Conservation (phyloP, 2,329 filamentous ascomycete genomes). For the Colletotrichum salicis region DNA sequence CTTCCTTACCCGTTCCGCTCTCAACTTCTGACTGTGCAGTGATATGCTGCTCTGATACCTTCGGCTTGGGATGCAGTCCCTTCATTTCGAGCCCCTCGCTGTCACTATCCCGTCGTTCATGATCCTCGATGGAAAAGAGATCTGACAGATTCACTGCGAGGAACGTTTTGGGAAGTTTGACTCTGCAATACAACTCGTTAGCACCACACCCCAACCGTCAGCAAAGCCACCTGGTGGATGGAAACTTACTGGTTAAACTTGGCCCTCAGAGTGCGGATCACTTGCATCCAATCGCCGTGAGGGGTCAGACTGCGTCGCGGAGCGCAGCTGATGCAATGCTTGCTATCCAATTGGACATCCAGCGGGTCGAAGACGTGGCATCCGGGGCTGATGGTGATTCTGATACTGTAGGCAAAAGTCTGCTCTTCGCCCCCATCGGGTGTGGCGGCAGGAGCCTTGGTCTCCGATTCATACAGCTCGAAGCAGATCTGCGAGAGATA, state of each 20-base stretch:
- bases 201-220: background rate
- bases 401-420: conserved; percentile 92
- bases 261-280: conserved; percentile 93
- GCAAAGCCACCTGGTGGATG: background rate
- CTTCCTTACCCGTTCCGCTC: conserved; percentile 17
- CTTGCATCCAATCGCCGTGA: conserved; percentile 94
- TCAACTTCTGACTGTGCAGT: conserved; percentile 1
- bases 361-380: conserved; percentile 97
- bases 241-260: conserved; percentile 91
- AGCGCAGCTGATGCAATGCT: conserved; percentile 95
- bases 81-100: conserved; percentile 61
- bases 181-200: conserved; percentile 50
- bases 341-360: conserved; percentile 94
- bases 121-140: conserved; percentile 68
- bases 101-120: conserved; percentile 62
- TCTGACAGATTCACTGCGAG: conserved; percentile 73
- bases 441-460: conserved; percentile 62
- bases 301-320: conserved; percentile 89
- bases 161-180: conserved; percentile 74
- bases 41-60: conserved; percentile 15
- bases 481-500: conserved; percentile 98
- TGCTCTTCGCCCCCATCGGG: conserved; percentile 67
- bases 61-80: conserved; percentile 42
- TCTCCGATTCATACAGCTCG: conserved; percentile 95
- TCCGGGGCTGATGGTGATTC: conserved; percentile 93